phyloP scores from a whole-genome alignment of 805 yeast genomes.

The Debaryomyces maramus region DNA sequence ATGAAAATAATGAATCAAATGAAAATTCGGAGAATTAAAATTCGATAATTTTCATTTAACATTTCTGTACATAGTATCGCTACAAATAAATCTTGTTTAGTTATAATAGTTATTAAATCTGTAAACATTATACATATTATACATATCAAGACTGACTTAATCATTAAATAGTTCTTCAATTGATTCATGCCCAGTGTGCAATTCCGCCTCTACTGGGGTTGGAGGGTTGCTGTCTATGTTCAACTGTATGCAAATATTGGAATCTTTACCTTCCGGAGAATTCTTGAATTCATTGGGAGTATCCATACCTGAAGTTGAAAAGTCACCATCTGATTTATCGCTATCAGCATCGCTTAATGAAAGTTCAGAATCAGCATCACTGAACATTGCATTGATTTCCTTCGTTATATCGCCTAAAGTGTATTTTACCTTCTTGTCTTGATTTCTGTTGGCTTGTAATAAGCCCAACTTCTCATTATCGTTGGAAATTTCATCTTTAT shows the following conservation, averaged over 20 bases:
- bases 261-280: no score
- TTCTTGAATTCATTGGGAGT: no score
- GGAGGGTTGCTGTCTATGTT: not conserved
- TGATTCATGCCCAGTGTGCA: slow-evolving; percentile 4
- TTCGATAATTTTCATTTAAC: no score
- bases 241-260: no score
- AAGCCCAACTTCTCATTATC: no score
- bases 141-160: not conserved
- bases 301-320: no score
- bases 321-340: no score
- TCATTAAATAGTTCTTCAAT: slow-evolving; percentile 22
- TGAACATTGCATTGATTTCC: slow-evolving; percentile 8
- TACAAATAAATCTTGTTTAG: slow-evolving; percentile 3
- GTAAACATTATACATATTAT: slow-evolving; percentile 2
- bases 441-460: not conserved
- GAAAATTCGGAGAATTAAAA: no score
- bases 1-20: slow-evolving; percentile 2
- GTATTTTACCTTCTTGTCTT: not conserved
- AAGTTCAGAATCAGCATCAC: slow-evolving; percentile 4
- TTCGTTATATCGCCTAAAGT: slow-evolving; percentile 1
- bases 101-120: not conserved
- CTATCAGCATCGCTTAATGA: not conserved
- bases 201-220: not conserved
- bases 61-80: slow-evolving; percentile 8
- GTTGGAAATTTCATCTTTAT: not conserved